Conservation (phyloP, 805 yeast genomes). For the Schwanniomyces pseudopolymorphus region DNA sequence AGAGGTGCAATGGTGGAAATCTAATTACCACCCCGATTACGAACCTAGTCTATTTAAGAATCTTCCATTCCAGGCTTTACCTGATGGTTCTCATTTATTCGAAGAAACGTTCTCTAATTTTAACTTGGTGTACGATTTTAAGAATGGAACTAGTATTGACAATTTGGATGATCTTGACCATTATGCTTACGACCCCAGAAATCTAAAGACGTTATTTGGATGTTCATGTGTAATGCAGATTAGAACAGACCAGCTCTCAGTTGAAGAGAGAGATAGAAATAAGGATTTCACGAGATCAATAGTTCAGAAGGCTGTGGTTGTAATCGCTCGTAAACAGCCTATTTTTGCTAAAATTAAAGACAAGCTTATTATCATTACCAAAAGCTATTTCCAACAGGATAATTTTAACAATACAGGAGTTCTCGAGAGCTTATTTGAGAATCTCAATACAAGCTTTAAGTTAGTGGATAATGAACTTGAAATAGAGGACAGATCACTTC, state of each 20-base stretch:
- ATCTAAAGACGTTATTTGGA: conserved; percentile 77
- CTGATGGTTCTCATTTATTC: conserved; percentile 92
- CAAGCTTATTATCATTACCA: conserved; percentile 84
- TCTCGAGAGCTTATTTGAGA: conserved; percentile 68
- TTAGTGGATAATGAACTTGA: conserved; percentile 20
- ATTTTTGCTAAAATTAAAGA: conserved; percentile 86
- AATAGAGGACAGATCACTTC: conserved; percentile 5
- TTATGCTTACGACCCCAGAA: conserved; percentile 39
- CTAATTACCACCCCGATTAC: conserved; percentile 43
- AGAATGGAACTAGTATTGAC: conserved; percentile 45
- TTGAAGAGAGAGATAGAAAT: conserved; percentile 43
- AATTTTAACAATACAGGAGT: conserved; percentile 71
- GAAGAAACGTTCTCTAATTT: conserved; percentile 93
- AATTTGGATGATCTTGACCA: conserved; percentile 33
- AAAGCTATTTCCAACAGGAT: conserved; percentile 78
- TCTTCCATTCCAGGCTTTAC: conserved; percentile 90
- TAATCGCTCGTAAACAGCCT: conserved; percentile 76
- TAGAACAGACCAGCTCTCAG: conserved; percentile 54
- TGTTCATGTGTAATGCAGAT: conserved; percentile 91
- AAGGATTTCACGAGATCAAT: conserved; percentile 78
- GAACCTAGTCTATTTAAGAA: conserved; percentile 68
- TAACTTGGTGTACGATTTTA: conserved; percentile 72
- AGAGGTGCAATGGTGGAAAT: conserved; percentile 84
- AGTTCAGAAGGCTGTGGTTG: conserved; percentile 88
- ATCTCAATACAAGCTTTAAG: conserved; percentile 44